Evolutionary conservation across 495 filamentous ascomycete genomes (phyloP), one percentile per base, ranked within the genome.

Genomic region (Emericellopsis terricola): DNA sequence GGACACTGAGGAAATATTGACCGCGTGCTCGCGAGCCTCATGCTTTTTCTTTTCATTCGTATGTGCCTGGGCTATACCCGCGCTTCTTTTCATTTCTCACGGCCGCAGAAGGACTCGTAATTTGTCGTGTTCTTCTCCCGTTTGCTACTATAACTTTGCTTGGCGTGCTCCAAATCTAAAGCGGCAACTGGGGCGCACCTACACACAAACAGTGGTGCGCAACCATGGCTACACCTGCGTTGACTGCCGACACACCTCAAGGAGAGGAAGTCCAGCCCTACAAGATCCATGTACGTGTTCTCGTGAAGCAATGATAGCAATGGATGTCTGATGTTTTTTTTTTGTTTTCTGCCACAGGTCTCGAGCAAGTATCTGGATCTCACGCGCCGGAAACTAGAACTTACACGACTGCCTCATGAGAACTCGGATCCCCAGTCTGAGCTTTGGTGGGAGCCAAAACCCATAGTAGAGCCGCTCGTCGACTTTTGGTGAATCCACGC

Each of bases 391-490:
- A 72, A 72, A 40, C 55, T 72, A 15, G 64, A 70, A 39, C 50
- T 70, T 21, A 63, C 65, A 10, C 53, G 66, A 28, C 48, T 72
- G 18, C 68, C 68, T 33, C 65, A 60, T 45, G 62, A 68, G 39
- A 32, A 49, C 16, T 37, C 57, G 11, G 37, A 51, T 17, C 47
- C 54, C 10, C 54, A 47, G 36, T 62, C 52, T 8, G 45, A 47
- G 29, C 56, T 60, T 36, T 60, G 59, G 57, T 57, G 56, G 51
- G 49, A 59, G 42, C 60, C 60, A 14, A 65, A 66, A 44, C 47
- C 51, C 10, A 47, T 47, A 23, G 45, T 67, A 28, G 65, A 70
- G 45, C 53, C 55, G 32, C 46, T 68, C 33, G 53, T 69, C 43
- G 65, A 70, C 45, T 68, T 52, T 38, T 70, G 65, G 65, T 65